phyloP scores from a whole-genome alignment of 805 yeast species.

The Komagataella pseudopastoris region DNA sequence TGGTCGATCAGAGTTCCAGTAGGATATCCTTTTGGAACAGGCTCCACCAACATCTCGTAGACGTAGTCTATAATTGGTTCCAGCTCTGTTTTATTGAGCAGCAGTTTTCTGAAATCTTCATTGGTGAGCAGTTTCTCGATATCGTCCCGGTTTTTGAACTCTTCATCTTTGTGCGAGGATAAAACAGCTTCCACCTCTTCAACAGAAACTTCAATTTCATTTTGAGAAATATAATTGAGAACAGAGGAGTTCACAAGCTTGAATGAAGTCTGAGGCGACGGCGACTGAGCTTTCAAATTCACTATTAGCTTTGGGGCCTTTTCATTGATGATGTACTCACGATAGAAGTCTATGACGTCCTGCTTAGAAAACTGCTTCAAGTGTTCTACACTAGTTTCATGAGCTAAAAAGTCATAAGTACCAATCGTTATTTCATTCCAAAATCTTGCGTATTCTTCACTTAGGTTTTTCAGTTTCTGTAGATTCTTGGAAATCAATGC shows the following conservation, averaged over 20 bases:
- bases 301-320: slow-evolving; percentile 31
- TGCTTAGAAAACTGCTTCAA: slow-evolving; percentile 38
- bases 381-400: slow-evolving; percentile 40
- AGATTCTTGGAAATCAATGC: slow-evolving; percentile 54
- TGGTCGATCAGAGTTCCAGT: slow-evolving; percentile 30
- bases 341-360: slow-evolving; percentile 45
- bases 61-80: neutral
- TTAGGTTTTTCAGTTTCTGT: slow-evolving; percentile 64
- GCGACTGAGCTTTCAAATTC: slow-evolving; percentile 46
- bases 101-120: slow-evolving; percentile 6
- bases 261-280: slow-evolving; percentile 10
- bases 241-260: slow-evolving; percentile 13
- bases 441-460: slow-evolving; percentile 58
- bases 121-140: slow-evolving; percentile 5
- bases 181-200: slow-evolving; percentile 6
- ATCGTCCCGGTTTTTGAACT: slow-evolving; percentile 3
- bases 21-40: slow-evolving; percentile 29
- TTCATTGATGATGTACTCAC: slow-evolving; percentile 20
- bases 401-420: slow-evolving; percentile 58
- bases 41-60: slow-evolving; percentile 8
- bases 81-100: slow-evolving; percentile 5
- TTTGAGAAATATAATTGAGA: slow-evolving; percentile 15
- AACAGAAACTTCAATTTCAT: slow-evolving; percentile 11
- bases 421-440: slow-evolving; percentile 64
- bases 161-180: slow-evolving; percentile 3